A percentile compares a stretch with the other conserved stretches of the same genome.
Evolutionary conservation across 1,284 basidiomycete species (phyloP).

Genomic region (Melampsora occidentalis): DNA sequence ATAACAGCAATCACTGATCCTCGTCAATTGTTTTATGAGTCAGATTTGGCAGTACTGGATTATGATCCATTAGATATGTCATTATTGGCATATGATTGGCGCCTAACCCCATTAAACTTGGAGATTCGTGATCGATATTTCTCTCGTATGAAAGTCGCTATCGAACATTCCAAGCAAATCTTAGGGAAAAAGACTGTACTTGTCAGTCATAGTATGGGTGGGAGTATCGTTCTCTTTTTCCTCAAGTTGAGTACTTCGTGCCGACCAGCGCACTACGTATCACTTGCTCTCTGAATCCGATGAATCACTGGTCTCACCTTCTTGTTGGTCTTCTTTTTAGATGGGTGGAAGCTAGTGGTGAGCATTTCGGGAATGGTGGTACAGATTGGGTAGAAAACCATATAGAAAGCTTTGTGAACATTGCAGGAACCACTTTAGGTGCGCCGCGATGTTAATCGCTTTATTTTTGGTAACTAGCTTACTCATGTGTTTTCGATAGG

Average conservation of each 20-base stretch:
- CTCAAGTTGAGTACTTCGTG: constrained; percentile 5
- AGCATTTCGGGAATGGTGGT: constrained; percentile 75
- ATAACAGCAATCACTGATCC: constrained; percentile 59
- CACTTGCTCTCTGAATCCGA: neutral
- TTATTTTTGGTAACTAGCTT: neutral
- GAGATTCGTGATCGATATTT: constrained; percentile 93
- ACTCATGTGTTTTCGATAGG: constrained; percentile 48
- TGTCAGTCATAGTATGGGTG: constrained; percentile 66
- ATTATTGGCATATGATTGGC: constrained; percentile 50
- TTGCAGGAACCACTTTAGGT: constrained; percentile 79
- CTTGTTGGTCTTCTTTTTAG: constrained; percentile 65
- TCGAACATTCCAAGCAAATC: constrained; percentile 74
- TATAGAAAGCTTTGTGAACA: constrained; percentile 60
- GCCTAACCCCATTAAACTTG: constrained; percentile 60
- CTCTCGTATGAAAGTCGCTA: constrained; percentile 74
- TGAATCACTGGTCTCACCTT: constrained; percentile 23
- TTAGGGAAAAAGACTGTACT: constrained; percentile 80
- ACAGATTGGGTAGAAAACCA: constrained; percentile 83
- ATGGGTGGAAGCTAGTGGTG: constrained; percentile 84
- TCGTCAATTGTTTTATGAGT: constrained; percentile 59
- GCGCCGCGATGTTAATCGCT: constrained; percentile 34
- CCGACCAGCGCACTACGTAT: neutral
- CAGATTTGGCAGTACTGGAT: constrained; percentile 42
- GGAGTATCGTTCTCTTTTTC: constrained; percentile 43
- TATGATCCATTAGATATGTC: constrained; percentile 60